Base-by-base conservation (phyloP, 2,329 filamentous ascomycete species). In the Metarhizium humberi region DNA sequence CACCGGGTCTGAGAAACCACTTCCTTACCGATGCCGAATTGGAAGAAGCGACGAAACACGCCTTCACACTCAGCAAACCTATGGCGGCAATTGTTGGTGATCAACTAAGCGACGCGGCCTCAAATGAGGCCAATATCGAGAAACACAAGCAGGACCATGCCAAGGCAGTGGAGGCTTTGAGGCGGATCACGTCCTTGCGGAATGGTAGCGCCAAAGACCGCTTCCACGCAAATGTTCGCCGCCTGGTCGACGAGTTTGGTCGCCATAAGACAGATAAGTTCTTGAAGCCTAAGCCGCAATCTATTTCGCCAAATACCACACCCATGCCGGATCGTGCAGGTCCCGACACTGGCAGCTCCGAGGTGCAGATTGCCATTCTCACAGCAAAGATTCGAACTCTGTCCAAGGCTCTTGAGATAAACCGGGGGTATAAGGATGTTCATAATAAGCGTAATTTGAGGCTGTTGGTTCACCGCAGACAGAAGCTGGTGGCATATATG, bases 301-400 rank as follows among this genome's bases (percentile, higher is more conserved):
- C 75, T 42, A 73, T 76, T 43, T 58, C 67, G 57, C 66, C 74
- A 63, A 66, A 72, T 53, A 66, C 63, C 16, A 67, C 69, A 62
- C 70, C 71, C 57, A 71, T 64, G 73, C 74, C 70, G 56, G 61
- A 62, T 30, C 86, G 95, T 36, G 84, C 85, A n/a, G 94, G 94
- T 0, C 88, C 87, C 5, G 94, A 99, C 68, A 99, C 92, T 1
- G 94, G 94, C 40, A 95, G 90, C 64, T 90, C 90, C 6, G 94
- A 99, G 73, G 95, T 99, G n/a, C 94, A 99, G 76, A 90, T 95
- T 61, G 92, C 91, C 49, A 95, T 99, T 63, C 72, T 99, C 69
- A 99, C 94, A 3, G 82, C 90, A 56, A 97, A 96, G 79, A 99
- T 99, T 68, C 80, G 90, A 59, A 85, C 87, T 29, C 71, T 99